Conservation (phyloP, 1,284 basidiomycete species). For the Mycosarcoma mackinlayi region DNA sequence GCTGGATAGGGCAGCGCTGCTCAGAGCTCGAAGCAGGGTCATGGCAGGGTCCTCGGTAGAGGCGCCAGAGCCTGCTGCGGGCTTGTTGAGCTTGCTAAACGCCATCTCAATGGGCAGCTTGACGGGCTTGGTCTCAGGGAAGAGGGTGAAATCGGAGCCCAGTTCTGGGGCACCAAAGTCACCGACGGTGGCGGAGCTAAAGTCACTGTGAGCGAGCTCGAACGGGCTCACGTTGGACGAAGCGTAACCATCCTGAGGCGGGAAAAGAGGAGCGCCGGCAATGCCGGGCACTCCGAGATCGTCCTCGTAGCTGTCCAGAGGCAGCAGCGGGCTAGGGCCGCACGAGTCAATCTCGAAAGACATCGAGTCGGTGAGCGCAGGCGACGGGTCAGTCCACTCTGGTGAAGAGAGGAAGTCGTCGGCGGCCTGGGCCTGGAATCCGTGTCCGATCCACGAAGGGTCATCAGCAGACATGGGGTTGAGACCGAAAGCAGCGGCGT, state of each 20-base stretch:
- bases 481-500: constrained; percentile 47
- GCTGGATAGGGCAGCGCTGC: constrained; percentile 48
- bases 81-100: constrained; percentile 52
- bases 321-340: constrained; percentile 60
- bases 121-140: constrained; percentile 38
- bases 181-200: constrained; percentile 32
- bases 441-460: constrained; percentile 56
- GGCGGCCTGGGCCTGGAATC: constrained; percentile 48
- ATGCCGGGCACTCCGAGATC: constrained; percentile 58
- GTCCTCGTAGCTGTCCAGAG: constrained; percentile 54
- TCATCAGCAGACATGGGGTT: constrained; percentile 57
- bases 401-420: constrained; percentile 61
- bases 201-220: constrained; percentile 35
- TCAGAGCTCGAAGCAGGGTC: constrained; percentile 50
- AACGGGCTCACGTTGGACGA: constrained; percentile 53
- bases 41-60: constrained; percentile 43
- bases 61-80: constrained; percentile 18
- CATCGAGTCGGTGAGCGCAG: constrained; percentile 60
- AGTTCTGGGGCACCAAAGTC: constrained; percentile 47
- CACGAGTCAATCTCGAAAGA: constrained; percentile 62
- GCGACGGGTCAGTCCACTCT: constrained; percentile 62
- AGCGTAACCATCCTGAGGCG: constrained; percentile 39
- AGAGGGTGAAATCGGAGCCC: constrained; percentile 54
- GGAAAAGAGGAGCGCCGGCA: constrained; percentile 49
- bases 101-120: constrained; percentile 51